Conservation (phyloP, 176 grass and related monocot genomes). For the Sorghum bicolor region DNA sequence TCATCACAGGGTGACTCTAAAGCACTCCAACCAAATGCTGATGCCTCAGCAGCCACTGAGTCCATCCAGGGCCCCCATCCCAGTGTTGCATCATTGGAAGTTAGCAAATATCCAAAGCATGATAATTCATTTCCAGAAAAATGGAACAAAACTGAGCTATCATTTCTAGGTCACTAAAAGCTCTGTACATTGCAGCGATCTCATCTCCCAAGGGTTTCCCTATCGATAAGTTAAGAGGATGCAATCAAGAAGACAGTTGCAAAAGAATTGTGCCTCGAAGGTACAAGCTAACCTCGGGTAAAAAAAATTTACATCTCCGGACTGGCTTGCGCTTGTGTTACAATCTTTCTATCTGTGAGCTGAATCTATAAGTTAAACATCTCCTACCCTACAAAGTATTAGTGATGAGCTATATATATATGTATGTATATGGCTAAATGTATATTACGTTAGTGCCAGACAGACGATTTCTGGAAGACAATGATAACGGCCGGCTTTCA, state of each 20-base stretch:
- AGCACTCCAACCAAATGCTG: conserved; percentile 43
- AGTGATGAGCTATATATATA: conserved; percentile 49
- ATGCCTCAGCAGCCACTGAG: conserved; percentile 48
- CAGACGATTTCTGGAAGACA: background rate
- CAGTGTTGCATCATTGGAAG: conserved; percentile 36
- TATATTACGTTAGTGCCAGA: conserved; percentile 48
- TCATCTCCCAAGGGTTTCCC: conserved; percentile 26
- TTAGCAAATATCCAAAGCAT: conserved; percentile 25
- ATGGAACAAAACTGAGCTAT: conserved; percentile 36
- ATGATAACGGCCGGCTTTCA: background rate
- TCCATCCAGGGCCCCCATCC: conserved; percentile 36
- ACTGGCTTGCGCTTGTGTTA: conserved; percentile 51
- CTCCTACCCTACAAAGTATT: conserved; percentile 66
- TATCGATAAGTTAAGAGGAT: conserved; percentile 10
- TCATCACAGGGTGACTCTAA: conserved; percentile 38
- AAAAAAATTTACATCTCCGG: conserved; percentile 50
- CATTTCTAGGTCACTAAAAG: conserved; percentile 13
- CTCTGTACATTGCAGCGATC: conserved; percentile 29
- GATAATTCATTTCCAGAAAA: conserved; percentile 41
- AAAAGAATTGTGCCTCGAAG: conserved; percentile 31
- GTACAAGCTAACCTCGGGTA: conserved; percentile 50
- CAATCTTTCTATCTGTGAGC: conserved; percentile 50
- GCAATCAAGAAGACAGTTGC: conserved; percentile 29
- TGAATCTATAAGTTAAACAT: conserved; percentile 49
- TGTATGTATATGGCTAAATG: conserved; percentile 48